Percentiles rank a stretch among this genome's conserved stretches.
Conservation (phyloP, 2,329 filamentous ascomycete species). For the Exophiala xenobiotica region DNA sequence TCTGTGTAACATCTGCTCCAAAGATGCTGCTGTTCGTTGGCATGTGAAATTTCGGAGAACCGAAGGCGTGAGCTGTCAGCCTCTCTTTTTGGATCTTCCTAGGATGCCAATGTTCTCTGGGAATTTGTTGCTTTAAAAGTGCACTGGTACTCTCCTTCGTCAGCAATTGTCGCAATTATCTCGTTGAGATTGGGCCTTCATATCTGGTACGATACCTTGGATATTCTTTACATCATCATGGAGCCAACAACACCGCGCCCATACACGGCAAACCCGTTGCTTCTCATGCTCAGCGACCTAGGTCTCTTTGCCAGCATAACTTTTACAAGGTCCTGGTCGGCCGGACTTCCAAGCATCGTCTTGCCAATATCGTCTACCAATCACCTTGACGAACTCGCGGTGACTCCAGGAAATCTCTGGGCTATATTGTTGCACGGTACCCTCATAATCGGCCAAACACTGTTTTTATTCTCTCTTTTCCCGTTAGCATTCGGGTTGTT, state of each 20-base stretch:
- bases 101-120: no score
- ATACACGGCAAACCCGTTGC: conserved; percentile 41
- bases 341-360: conserved; percentile 58
- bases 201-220: not conserved
- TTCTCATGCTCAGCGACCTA: conserved; percentile 42
- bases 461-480: conserved; percentile 61
- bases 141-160: no score
- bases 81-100: no score
- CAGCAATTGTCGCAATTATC: no score
- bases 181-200: no score
- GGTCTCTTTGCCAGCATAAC: conserved; percentile 37
- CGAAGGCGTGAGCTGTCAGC: no score
- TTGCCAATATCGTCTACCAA: conserved; percentile 55
- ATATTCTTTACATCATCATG: conserved; percentile 32
- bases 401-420: conserved; percentile 50
- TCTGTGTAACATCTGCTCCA: no score
- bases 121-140: no score
- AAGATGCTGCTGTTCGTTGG: no score
- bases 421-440: conserved; percentile 59
- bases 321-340: conserved; percentile 22
- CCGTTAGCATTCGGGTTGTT: conserved; percentile 49
- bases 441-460: conserved; percentile 59
- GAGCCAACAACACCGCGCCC: conserved; percentile 35
- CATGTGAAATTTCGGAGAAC: no score
- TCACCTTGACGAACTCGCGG: conserved; percentile 63